Conservation (phyloP, 1,284 basidiomycete genomes). For the Amylostereum areolatum region DNA sequence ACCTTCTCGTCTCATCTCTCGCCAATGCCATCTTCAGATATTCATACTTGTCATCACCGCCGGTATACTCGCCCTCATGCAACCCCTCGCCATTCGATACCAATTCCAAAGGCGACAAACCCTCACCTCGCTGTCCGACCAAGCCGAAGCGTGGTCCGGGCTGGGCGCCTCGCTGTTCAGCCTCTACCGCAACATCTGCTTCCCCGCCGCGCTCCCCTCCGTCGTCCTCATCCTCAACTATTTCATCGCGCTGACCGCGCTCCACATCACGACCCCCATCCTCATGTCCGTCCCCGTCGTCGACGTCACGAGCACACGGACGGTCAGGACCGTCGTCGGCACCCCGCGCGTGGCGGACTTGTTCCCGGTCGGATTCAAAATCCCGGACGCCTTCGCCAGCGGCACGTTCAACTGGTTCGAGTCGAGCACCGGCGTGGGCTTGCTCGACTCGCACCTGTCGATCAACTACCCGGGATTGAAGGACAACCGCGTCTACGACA, state of each 20-base stretch:
- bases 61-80: background rate
- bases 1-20: background rate
- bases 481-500: background rate
- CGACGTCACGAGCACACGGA: background rate
- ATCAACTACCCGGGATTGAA: background rate
- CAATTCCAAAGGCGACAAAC: slow-evolving; percentile 3
- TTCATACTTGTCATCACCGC: background rate
- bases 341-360: background rate
- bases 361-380: background rate
- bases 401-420: background rate
- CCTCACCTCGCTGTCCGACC: slow-evolving; percentile 15
- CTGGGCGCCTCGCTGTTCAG: slow-evolving; percentile 12
- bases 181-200: slow-evolving; percentile 1
- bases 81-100: background rate
- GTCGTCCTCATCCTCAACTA: background rate
- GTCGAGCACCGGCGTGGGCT: background rate
- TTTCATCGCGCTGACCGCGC: background rate
- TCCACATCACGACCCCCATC: background rate
- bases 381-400: background rate
- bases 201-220: background rate
- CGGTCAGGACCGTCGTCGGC: background rate
- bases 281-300: background rate
- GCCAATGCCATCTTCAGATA: background rate
- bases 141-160: slow-evolving; percentile 12
- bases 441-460: background rate